Conservation (phyloP, 2,329 filamentous ascomycete species). For the Colletotrichum magnum region DNA sequence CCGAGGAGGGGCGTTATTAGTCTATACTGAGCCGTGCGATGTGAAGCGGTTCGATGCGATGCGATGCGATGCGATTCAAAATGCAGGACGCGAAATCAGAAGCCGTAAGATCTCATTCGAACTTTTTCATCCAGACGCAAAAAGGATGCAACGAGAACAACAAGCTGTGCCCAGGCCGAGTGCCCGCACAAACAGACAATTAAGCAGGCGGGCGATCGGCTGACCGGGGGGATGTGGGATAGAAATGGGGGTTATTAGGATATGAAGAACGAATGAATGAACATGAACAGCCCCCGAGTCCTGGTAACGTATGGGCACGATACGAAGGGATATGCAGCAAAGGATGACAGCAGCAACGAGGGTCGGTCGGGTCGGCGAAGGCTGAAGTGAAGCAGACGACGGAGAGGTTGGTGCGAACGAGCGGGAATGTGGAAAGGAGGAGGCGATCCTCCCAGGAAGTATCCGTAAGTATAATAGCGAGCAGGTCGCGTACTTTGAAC, state of each 20-base stretch:
- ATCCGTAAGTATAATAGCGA: not conserved
- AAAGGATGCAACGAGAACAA: slow-evolving; percentile 24
- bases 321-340: slow-evolving; percentile 33
- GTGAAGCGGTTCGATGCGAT: not conserved
- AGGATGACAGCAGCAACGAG: slow-evolving; percentile 39
- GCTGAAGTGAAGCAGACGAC: slow-evolving; percentile 29
- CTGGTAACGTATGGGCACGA: slow-evolving; percentile 31
- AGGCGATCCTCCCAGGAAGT: slow-evolving; percentile 37
- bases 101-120: slow-evolving; percentile 40
- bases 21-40: slow-evolving; percentile 31
- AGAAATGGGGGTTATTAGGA: slow-evolving; percentile 31
- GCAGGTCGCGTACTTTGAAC: not conserved
- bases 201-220: slow-evolving; percentile 12
- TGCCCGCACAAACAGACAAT: slow-evolving; percentile 22
- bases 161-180: not conserved
- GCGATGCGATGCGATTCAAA: slow-evolving; percentile 13
- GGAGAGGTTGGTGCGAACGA: slow-evolving; percentile 37
- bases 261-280: slow-evolving; percentile 35
- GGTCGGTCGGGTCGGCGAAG: slow-evolving; percentile 9
- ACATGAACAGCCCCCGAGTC: slow-evolving; percentile 23
- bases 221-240: slow-evolving; percentile 21
- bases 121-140: slow-evolving; percentile 37
- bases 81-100: slow-evolving; percentile 27
- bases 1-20: slow-evolving; percentile 30
- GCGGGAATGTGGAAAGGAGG: slow-evolving; percentile 41